phyloP scores from a whole-genome alignment of 257 asterid genomes.

The Orobanche coerulescens region DNA sequence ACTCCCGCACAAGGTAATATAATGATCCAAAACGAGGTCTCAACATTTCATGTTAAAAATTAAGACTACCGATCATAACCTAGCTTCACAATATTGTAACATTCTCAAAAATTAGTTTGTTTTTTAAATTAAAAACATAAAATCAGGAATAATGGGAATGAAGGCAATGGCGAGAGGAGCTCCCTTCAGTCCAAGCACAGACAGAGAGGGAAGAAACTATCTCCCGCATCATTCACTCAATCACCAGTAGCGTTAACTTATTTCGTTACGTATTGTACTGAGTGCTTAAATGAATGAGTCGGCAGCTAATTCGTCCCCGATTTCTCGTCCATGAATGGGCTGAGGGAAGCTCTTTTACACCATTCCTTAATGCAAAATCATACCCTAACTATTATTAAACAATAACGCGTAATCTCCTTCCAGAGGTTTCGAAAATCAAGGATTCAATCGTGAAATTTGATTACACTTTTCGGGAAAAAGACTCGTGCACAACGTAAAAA shows the following conservation, averaged over 20 bases:
- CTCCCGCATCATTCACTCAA: constrained; percentile 99
- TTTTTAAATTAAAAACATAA: too few species aligned
- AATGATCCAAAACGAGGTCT: too few species aligned
- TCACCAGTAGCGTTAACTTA: constrained; percentile 55
- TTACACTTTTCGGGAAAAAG: too few species aligned
- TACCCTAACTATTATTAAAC: neutral
- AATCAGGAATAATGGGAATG: neutral
- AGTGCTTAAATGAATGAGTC: constrained; percentile 81
- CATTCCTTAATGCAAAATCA: constrained; percentile 27
- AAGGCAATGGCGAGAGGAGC: constrained; percentile 67
- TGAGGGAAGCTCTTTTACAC: constrained; percentile 82
- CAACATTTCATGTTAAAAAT: too few species aligned
- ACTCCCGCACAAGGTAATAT: too few species aligned
- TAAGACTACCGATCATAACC: neutral
- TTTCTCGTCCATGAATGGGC: constrained; percentile 85
- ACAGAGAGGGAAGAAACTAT: constrained; percentile 68
- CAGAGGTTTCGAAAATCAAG: too few species aligned
- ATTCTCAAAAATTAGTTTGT: too few species aligned
- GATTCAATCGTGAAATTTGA: too few species aligned
- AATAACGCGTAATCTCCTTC: too few species aligned
- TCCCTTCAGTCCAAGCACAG: constrained; percentile 98
- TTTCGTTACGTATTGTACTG: constrained; percentile 44
- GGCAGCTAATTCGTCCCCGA: constrained; percentile 80
- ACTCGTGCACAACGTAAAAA: too few species aligned
- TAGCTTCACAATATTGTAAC: neutral